These are phyloP conservation scores for Acacia crassicarpa DNA, from an alignment of 306 rosid genomes.

Conservation along the genomic window DNA sequence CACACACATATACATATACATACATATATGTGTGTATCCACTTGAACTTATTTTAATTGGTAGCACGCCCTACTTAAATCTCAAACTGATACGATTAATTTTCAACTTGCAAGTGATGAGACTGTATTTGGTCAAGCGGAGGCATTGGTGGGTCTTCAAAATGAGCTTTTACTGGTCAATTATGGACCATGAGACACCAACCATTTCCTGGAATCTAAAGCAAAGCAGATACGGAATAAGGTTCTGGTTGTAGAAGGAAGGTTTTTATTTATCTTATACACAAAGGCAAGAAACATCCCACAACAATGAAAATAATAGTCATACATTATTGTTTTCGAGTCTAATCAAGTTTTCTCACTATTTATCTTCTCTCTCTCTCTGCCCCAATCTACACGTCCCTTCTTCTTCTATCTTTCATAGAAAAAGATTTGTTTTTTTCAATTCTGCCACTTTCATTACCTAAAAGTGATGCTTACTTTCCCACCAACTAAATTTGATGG, in stretches of 20 bases:
- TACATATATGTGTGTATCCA: too few species aligned
- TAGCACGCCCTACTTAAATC: not conserved
- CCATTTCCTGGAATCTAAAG: slow-evolving; percentile 6
- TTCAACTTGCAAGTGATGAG: not conserved
- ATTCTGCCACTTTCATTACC: not conserved
- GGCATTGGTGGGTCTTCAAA: not conserved
- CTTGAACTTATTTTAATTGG: not conserved
- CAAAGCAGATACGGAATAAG: slow-evolving; percentile 2
- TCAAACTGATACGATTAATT: too few species aligned
- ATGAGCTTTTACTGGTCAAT: not conserved
- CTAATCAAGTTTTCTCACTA: too few species aligned
- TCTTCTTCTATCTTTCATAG: not conserved
- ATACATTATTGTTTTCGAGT: not conserved
- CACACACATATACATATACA: too few species aligned
- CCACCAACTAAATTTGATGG: slow-evolving; percentile 3
- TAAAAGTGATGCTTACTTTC: slow-evolving; percentile 2
- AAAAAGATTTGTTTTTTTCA: slow-evolving; percentile 2
- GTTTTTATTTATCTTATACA: slow-evolving; percentile 34
- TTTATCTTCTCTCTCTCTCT: not conserved
- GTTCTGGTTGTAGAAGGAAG: slow-evolving; percentile 18
- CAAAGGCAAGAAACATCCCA: slow-evolving; percentile 11
- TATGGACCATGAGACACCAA: not conserved
- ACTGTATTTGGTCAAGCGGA: not conserved
- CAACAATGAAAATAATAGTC: not conserved
- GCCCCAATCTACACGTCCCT: not conserved